phyloP scores from a whole-genome alignment of 805 yeast species.

The Isabelozyma pseudorhagii region DNA sequence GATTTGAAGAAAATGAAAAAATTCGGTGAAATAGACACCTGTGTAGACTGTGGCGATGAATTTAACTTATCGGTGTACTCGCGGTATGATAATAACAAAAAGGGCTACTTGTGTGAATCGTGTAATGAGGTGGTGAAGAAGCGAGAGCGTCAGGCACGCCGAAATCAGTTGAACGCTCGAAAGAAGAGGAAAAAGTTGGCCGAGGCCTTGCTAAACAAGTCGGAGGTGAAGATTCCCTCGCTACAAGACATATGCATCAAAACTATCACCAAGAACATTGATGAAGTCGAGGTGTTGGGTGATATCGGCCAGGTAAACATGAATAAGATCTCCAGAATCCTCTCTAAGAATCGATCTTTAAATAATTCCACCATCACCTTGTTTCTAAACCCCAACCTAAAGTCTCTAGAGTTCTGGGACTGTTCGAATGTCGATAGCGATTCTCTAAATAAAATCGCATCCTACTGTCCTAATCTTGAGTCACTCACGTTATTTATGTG shows the following conservation, averaged over 20 bases:
- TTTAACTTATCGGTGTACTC: constrained; percentile 70
- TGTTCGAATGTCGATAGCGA: constrained; percentile 75
- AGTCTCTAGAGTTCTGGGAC: constrained; percentile 78
- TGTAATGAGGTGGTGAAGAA: constrained; percentile 46
- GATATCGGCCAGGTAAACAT: constrained; percentile 77
- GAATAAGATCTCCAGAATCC: constrained; percentile 68
- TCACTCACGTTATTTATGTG: constrained; percentile 79
- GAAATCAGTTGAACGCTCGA: constrained; percentile 60
- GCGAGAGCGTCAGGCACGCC: constrained; percentile 43
- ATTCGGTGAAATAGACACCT: constrained; percentile 54
- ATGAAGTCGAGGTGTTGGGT: constrained; percentile 77
- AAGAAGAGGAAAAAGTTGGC: constrained; percentile 78
- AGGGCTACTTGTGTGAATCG: constrained; percentile 66
- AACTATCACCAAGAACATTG: constrained; percentile 62
- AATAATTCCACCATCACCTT: constrained; percentile 68
- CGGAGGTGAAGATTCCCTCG: constrained; percentile 59
- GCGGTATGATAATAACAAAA: constrained; percentile 43
- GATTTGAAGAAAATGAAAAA: constrained; percentile 20
- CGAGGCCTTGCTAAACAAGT: constrained; percentile 74
- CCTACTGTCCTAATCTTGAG: constrained; percentile 73
- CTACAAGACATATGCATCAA: constrained; percentile 81
- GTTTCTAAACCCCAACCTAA: constrained; percentile 62
- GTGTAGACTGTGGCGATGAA: constrained; percentile 59
- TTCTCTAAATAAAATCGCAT: constrained; percentile 65
- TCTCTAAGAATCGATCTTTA: constrained; percentile 79